Evolutionary conservation across 1,139 yeast species (phyloP).

Genomic region (Hyphopichia pseudoburtonii): DNA sequence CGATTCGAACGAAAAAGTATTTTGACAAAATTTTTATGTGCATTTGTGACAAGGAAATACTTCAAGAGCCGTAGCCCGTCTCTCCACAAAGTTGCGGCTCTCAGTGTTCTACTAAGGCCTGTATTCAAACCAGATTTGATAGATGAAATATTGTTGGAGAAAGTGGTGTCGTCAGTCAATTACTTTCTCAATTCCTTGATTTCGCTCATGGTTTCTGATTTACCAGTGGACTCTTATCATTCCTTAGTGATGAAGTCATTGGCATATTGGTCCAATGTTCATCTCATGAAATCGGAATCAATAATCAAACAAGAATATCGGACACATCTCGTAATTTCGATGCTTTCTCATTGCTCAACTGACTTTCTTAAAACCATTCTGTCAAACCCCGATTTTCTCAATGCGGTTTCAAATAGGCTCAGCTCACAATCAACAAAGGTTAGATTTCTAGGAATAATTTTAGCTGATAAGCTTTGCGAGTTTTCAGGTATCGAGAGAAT

Average conservation of each 20-base stretch:
- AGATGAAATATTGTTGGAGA: conserved; percentile 20
- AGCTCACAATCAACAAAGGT: conserved; percentile 41
- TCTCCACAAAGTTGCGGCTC: conserved; percentile 7
- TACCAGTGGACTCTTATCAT: conserved; percentile 7
- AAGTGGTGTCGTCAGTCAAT: conserved; percentile 13
- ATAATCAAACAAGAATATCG: conserved; percentile 33
- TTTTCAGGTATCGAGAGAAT: conserved; percentile 30
- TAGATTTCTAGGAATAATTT: conserved; percentile 42
- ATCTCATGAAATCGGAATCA: conserved; percentile 30
- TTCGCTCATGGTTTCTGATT: conserved; percentile 12
- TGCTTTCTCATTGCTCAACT: conserved; percentile 21
- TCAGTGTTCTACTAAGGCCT: conserved; percentile 7
- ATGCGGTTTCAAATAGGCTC: conserved; percentile 46
- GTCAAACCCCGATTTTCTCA: conserved; percentile 30
- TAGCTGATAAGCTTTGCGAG: conserved; percentile 48
- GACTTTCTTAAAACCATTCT: conserved; percentile 19
- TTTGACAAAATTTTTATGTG: conserved; percentile 12
- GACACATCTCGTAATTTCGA: conserved; percentile 32
- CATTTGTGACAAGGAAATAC: conserved; percentile 5
- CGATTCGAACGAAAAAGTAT: conserved; percentile 25
- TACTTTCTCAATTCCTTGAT: conserved; percentile 15
- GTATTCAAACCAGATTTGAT: conserved; percentile 6
- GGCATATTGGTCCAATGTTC: conserved; percentile 31
- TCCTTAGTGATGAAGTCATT: conserved; percentile 14
- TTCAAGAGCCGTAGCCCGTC: background rate